Base-by-base conservation (phyloP, 2,329 filamentous ascomycete species). In the Cyphellophora europaea region DNA sequence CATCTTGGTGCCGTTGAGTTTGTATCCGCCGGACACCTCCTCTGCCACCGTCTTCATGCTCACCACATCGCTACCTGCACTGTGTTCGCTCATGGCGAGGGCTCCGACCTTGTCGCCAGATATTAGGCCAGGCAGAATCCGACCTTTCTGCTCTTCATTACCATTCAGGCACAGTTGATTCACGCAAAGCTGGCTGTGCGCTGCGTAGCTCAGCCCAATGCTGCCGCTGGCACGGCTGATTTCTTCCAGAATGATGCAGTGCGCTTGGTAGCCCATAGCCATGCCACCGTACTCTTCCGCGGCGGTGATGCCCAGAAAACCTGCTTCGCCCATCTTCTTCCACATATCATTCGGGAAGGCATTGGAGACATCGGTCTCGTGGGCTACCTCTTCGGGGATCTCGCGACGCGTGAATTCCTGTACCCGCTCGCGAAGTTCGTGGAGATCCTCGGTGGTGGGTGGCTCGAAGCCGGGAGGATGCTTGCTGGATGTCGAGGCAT, bases 141-240 rank as follows among this genome's bases (percentile, higher is more conserved):
- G 76, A 40, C 68, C 61, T 62, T 95, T 95, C 61, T 96, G 91
- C 42, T 77, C 79, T 0, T 69, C 53, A 3, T 71, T 79, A 29
- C 85, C 91, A 56, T 98, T 94, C 50, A 98, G 71, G 63, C 88
- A 86, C 32, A 98, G 67, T 63, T 98, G 91, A 61, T 98, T 98
- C 40, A 96, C 82, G 63, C 91, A 96, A 33, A 98, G 72, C 60
- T 98, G 91, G 18, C 83, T 91, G 62, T 98, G 91, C 5, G 91
- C 91, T 2, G 89, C 89, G 58, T 96, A 98, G 49, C 85, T 93
- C 30, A 98, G 72, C 0, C 77, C 89, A 51, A 93, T 86, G 43
- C 78, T 83, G 11, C 64, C 59, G 55, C 82, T 89, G 3, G 89
- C 89, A 39, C 89, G 74, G 37, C 82, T 91, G 27, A 98, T 69